A percentile compares a stretch with the other conserved stretches of the same genome.
These are phyloP conservation scores for Pyrenochaeta sp. DNA, from an alignment of 2,329 filamentous ascomycete genomes.

Conservation along the genomic window DNA sequence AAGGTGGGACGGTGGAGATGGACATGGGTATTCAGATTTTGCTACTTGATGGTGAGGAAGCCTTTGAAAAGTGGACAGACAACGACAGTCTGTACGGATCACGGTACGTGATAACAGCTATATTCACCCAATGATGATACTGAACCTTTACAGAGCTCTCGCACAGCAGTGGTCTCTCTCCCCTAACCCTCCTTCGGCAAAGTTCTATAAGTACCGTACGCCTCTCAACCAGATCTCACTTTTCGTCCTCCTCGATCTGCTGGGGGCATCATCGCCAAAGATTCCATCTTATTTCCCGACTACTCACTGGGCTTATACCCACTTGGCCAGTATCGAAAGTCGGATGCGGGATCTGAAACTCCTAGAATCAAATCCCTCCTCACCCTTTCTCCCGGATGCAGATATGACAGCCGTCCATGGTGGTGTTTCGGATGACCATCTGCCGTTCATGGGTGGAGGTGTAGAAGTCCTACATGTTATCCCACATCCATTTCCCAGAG, in stretches of 20 bases:
- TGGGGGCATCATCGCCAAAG: constrained; percentile 72
- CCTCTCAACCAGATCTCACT: constrained; percentile 81
- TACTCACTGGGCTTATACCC: constrained; percentile 91
- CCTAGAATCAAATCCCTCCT: constrained; percentile 66
- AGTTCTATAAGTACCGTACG: constrained; percentile 67
- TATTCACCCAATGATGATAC: neutral
- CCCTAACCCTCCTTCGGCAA: constrained; percentile 73
- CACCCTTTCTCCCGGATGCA: constrained; percentile 59
- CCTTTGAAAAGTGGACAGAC: constrained; percentile 80
- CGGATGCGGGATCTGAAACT: constrained; percentile 73
- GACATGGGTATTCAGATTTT: constrained; percentile 87
- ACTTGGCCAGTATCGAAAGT: constrained; percentile 75
- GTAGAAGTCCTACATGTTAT: constrained; percentile 92
- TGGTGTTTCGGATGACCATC: constrained; percentile 83
- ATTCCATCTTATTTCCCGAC: constrained; percentile 88
- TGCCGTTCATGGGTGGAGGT: constrained; percentile 86
- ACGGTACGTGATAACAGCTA: constrained; percentile 59
- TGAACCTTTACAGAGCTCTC: constrained; percentile 64
- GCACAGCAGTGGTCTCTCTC: constrained; percentile 81
- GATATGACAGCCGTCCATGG: constrained; percentile 34
- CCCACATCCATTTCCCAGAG: constrained; percentile 77
- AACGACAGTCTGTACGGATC: constrained; percentile 89
- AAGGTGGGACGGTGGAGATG: constrained; percentile 70
- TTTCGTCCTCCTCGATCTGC: constrained; percentile 89
- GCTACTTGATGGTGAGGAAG: constrained; percentile 92